These are phyloP conservation scores for Neophaeococcomyces aloes DNA, from an alignment of 2,329 filamentous ascomycete species.

Conservation along the genomic window DNA sequence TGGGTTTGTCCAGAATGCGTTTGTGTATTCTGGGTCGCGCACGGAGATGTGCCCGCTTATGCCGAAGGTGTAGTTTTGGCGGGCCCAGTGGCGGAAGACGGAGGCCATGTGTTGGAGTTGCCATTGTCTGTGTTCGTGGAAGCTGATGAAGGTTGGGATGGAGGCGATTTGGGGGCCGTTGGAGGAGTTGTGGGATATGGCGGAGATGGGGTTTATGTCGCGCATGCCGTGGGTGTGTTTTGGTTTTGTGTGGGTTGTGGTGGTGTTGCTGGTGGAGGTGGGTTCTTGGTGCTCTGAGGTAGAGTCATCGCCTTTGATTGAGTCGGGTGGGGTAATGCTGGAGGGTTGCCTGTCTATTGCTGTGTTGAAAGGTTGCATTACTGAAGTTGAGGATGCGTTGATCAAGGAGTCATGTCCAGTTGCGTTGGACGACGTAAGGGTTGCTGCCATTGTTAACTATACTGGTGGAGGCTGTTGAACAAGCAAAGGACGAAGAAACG, in stretches of 20 bases:
- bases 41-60: conserved; percentile 60
- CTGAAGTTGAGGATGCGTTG: too few relatives aligned
- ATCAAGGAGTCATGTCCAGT: too few relatives aligned
- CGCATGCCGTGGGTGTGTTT: conserved; percentile 22
- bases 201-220: conserved; percentile 20
- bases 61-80: conserved; percentile 57
- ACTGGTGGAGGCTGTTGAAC: too few relatives aligned
- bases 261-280: too few relatives aligned
- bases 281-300: too few relatives aligned
- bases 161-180: conserved; percentile 30
- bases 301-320: conserved; percentile 1
- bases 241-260: neutral
- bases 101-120: conserved; percentile 57
- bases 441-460: too few relatives aligned
- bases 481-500: too few relatives aligned
- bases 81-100: conserved; percentile 57
- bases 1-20: conserved; percentile 58
- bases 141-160: conserved; percentile 46
- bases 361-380: too few relatives aligned
- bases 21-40: conserved; percentile 51
- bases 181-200: conserved; percentile 22
- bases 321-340: conserved; percentile 1
- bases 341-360: too few relatives aligned
- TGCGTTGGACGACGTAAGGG: too few relatives aligned
- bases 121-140: conserved; percentile 50